Percentiles rank a stretch among this genome's conserved stretches.
These are phyloP conservation scores for Trichoderma hamatum DNA, from an alignment of 2,329 filamentous ascomycete species.

Conservation along the genomic window DNA sequence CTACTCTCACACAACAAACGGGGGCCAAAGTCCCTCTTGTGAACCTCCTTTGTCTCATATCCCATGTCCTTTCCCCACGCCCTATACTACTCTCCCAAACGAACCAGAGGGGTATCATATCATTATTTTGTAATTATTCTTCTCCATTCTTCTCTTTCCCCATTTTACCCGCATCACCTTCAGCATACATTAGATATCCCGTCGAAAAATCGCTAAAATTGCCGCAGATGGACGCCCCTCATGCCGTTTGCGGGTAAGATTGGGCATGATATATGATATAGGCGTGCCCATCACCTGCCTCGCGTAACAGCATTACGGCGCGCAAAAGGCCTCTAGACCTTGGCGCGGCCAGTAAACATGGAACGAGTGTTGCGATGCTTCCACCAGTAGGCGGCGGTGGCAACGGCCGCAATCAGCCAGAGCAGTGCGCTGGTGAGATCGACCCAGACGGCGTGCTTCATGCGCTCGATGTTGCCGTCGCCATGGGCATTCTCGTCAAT, in stretches of 20 bases:
- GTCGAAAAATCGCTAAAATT: background rate
- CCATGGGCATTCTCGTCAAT: conserved; percentile 69
- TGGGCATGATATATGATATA: background rate
- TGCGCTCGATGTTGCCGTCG: conserved; percentile 66
- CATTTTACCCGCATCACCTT: background rate
- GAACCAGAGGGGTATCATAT: conserved; percentile 24
- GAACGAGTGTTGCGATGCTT: conserved; percentile 55
- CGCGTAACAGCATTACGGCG: background rate
- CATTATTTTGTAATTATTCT: background rate
- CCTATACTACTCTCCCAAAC: conserved; percentile 6
- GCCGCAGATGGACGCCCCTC: conserved; percentile 6
- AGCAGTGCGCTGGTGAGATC: conserved; percentile 74
- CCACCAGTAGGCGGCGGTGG: conserved; percentile 62
- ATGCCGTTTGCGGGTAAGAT: conserved; percentile 1
- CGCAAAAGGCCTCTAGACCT: conserved; percentile 43
- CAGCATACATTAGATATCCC: background rate
- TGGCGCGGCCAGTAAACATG: conserved; percentile 63
- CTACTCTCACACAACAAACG: background rate
- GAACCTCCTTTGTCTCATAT: background rate
- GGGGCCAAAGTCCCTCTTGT: background rate
- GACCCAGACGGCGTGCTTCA: conserved; percentile 88
- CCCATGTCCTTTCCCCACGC: background rate
- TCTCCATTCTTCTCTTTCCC: background rate
- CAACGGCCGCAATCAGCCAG: conserved; percentile 69
- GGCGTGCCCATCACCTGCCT: background rate